A percentile compares a stretch with the other conserved stretches of the same genome.
phyloP scores from a whole-genome alignment of 345 rosid genomes.

The Lepidium aucheri region DNA sequence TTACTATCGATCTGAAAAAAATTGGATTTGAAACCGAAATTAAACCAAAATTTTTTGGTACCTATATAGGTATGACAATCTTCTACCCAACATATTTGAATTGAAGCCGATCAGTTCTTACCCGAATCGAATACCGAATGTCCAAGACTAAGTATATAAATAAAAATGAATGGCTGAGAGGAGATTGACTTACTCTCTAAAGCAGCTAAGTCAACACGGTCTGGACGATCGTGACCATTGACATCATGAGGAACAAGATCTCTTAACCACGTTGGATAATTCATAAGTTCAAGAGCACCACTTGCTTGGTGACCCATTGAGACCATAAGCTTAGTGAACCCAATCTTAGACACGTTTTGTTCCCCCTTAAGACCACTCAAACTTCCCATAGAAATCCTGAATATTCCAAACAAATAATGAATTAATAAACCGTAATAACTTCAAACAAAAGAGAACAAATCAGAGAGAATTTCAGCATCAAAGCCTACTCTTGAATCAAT shows the following conservation, averaged over 20 bases:
- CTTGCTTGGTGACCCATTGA: constrained; percentile 71
- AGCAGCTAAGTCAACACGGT: constrained; percentile 43
- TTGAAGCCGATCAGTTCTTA: no score
- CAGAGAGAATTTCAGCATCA: no score
- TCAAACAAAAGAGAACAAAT: background rate
- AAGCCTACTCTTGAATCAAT: constrained; percentile 16
- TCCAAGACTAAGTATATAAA: no score
- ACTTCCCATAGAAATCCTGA: constrained; percentile 30
- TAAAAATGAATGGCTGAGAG: background rate
- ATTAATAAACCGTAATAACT: background rate
- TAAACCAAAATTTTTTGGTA: no score
- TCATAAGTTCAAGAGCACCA: constrained; percentile 49
- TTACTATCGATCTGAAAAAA: no score
- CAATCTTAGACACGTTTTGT: constrained; percentile 26
- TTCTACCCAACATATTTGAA: no score
- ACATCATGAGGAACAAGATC: constrained; percentile 32
- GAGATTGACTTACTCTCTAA: constrained; percentile 39
- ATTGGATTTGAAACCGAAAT: no score
- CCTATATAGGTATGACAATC: no score
- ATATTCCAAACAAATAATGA: no score
- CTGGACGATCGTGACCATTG: constrained; percentile 39
- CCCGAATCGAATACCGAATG: no score
- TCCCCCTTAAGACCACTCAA: constrained; percentile 43
- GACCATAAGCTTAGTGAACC: constrained; percentile 36
- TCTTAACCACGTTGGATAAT: constrained; percentile 50